Conservation (phyloP, 1,284 basidiomycete genomes). For the Leucoagaricus sp. region DNA sequence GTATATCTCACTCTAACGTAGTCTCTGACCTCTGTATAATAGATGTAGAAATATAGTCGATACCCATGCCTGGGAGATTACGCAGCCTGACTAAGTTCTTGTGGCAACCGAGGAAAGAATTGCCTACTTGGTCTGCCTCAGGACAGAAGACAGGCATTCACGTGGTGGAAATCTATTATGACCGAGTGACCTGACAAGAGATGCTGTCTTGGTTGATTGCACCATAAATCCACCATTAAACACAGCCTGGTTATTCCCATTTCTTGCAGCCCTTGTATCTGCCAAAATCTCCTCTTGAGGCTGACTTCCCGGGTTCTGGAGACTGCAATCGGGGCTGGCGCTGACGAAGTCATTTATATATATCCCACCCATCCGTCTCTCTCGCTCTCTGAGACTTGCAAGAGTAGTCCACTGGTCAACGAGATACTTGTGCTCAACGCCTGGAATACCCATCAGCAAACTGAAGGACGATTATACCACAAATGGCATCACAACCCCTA, state of each 20-base stretch:
- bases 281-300: neutral
- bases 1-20: slow-evolving; percentile 7
- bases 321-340: neutral
- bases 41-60: slow-evolving; percentile 12
- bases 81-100: neutral
- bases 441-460: neutral
- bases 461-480: neutral
- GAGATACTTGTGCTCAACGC: too few species aligned
- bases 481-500: slow-evolving; percentile 33
- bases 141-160: slow-evolving; percentile 6
- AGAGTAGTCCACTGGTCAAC: too few species aligned
- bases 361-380: neutral
- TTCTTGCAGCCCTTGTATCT: neutral
- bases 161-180: slow-evolving; percentile 5
- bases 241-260: neutral
- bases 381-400: neutral
- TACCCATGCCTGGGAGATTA: neutral
- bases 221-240: neutral
- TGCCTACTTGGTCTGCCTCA: slow-evolving; percentile 16
- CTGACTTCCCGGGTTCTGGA: neutral
- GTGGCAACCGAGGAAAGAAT: slow-evolving; percentile 11
- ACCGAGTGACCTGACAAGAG: neutral
- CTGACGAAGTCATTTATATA: neutral
- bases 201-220: neutral
- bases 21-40: slow-evolving; percentile 7